These are phyloP conservation scores for Boechera retrofracta DNA, from an alignment of 345 rosid genomes.

Conservation along the genomic window DNA sequence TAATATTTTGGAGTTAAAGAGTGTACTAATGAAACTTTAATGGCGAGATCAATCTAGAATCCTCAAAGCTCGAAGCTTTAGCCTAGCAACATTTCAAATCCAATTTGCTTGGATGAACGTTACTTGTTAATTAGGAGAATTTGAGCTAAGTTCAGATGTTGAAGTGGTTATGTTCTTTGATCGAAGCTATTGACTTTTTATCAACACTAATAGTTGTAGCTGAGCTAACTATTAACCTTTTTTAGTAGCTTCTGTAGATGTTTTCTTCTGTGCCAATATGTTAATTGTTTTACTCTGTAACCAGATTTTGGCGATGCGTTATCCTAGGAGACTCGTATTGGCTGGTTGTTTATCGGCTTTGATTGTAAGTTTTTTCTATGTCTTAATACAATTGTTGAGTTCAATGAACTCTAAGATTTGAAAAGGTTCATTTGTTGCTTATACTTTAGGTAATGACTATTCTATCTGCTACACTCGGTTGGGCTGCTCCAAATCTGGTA, in stretches of 20 bases:
- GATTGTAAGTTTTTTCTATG: conserved; percentile 54
- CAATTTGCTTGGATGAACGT: not conserved
- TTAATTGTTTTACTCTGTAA: conserved; percentile 31
- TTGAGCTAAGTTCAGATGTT: not conserved
- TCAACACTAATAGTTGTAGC: not conserved
- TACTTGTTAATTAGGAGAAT: not conserved
- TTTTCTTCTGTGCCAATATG: conserved; percentile 3
- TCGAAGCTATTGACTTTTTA: not conserved
- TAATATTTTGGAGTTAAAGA: not conserved
- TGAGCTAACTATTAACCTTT: not conserved
- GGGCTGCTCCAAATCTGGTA: conserved; percentile 98
- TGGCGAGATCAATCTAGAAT: not conserved
- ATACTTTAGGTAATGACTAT: conserved; percentile 81
- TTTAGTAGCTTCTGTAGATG: not conserved
- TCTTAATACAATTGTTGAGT: not conserved
- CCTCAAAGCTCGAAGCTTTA: conserved; percentile 3
- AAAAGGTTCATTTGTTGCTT: conserved; percentile 6
- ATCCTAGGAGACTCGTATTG: conserved; percentile 90
- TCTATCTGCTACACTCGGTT: conserved; percentile 80
- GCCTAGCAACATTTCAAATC: not conserved
- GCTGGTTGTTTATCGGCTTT: conserved; percentile 79
- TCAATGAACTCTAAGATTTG: conserved; percentile 1
- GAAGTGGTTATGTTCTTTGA: not conserved
- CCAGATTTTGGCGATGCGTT: conserved; percentile 96
- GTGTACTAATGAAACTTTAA: not conserved